Conservation (phyloP, 2,329 filamentous ascomycete genomes). For the Botryotinia convoluta region DNA sequence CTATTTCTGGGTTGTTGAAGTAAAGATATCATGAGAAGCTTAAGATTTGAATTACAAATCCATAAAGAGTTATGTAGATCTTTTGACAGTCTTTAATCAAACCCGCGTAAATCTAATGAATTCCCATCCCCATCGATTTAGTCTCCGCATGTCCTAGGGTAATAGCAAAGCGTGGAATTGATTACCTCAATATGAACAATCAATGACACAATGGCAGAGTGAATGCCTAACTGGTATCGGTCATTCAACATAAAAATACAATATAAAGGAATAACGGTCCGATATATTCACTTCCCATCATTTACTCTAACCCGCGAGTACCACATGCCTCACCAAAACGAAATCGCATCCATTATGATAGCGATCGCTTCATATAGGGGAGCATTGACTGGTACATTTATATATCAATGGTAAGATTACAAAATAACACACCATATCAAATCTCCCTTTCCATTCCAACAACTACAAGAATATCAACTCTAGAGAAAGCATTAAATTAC, state of each 20-base stretch:
- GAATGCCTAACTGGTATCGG: neutral
- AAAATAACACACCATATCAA: no score
- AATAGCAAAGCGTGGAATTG: neutral
- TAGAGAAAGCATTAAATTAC: no score
- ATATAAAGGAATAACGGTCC: neutral
- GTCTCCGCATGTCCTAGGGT: neutral
- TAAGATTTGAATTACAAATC: neutral
- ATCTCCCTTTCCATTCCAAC: no score
- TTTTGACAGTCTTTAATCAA: neutral
- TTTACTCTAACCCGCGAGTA: no score
- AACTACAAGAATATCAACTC: no score
- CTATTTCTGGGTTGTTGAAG: neutral
- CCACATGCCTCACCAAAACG: no score
- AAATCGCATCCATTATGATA: no score
- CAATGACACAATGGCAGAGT: neutral
- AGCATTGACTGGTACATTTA: no score
- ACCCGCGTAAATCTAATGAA: neutral
- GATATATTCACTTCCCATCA: no score
- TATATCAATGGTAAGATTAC: no score
- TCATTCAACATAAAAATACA: neutral
- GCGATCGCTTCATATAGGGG: no score
- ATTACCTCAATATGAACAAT: neutral
- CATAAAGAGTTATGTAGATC: no score
- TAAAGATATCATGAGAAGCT: neutral
- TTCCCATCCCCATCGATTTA: neutral